phyloP scores from a whole-genome alignment of 2,329 filamentous ascomycete species.

The Simplicillium sp. region DNA sequence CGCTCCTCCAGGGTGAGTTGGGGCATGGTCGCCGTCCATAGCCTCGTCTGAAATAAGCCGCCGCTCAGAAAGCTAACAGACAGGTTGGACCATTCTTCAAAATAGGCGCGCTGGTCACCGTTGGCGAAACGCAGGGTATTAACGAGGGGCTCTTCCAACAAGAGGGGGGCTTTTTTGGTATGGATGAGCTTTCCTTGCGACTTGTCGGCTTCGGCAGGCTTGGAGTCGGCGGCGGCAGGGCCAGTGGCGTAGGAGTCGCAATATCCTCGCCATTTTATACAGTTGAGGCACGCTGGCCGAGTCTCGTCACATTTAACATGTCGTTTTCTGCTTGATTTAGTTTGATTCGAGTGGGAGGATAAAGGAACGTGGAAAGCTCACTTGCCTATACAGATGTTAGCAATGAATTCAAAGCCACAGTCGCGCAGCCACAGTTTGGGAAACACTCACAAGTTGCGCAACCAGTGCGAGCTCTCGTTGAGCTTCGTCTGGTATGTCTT shows the following conservation, averaged over 20 bases:
- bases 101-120: conserved; percentile 24
- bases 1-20: conserved; percentile 27
- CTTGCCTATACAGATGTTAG: conserved; percentile 8
- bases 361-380: conserved; percentile 2
- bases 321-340: conserved; percentile 20
- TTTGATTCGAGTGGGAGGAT: background rate
- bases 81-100: conserved; percentile 25
- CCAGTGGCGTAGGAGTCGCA: conserved; percentile 23
- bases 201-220: conserved; percentile 2
- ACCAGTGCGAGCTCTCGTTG: conserved; percentile 26
- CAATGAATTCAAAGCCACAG: background rate
- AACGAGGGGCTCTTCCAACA: conserved; percentile 21
- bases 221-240: conserved; percentile 5
- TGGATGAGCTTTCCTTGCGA: conserved; percentile 18
- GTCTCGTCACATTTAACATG: conserved; percentile 34
- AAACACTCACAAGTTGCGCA: conserved; percentile 25
- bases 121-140: conserved; percentile 24
- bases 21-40: conserved; percentile 30
- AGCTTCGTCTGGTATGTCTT: conserved; percentile 26
- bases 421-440: background rate
- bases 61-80: conserved; percentile 26
- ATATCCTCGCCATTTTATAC: conserved; percentile 29
- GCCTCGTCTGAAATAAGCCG: conserved; percentile 18
- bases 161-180: conserved; percentile 17
- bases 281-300: conserved; percentile 29